These are phyloP conservation scores for Penicillium sp. DNA, from an alignment of 2,329 filamentous ascomycete genomes.

Conservation along the genomic window DNA sequence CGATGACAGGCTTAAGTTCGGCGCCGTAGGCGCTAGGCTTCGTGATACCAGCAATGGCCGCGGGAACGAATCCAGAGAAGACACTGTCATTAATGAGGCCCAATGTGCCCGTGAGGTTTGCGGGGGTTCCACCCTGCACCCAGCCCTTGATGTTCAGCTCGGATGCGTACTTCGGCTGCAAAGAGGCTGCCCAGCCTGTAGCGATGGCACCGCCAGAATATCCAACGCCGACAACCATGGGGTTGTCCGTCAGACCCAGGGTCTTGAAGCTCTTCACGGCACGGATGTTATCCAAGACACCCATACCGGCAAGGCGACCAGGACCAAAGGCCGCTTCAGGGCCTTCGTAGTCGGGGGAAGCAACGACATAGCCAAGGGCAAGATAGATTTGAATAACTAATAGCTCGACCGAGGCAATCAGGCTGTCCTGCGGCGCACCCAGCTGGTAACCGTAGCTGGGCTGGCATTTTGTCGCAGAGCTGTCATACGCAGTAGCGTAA, in stretches of 20 bases:
- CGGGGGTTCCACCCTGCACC: slow-evolving; percentile 28
- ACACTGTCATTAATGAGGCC: slow-evolving; percentile 20
- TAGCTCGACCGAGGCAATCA: slow-evolving; percentile 36
- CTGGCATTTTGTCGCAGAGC: slow-evolving; percentile 24
- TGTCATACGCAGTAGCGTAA: slow-evolving; percentile 41
- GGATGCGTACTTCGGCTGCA: slow-evolving; percentile 53
- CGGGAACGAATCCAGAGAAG: slow-evolving; percentile 27
- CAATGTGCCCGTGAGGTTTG: slow-evolving; percentile 28
- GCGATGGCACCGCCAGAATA: slow-evolving; percentile 56
- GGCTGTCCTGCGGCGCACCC: slow-evolving; percentile 31
- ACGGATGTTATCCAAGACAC: slow-evolving; percentile 45
- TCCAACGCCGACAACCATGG: slow-evolving; percentile 47
- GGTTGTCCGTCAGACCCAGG: slow-evolving; percentile 17
- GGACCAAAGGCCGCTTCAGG: slow-evolving; percentile 45
- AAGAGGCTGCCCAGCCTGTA: slow-evolving; percentile 51
- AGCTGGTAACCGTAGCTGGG: slow-evolving; percentile 32
- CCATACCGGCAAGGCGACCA: slow-evolving; percentile 45
- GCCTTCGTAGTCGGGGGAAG: slow-evolving; percentile 49
- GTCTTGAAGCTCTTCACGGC: slow-evolving; percentile 35
- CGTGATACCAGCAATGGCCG: slow-evolving; percentile 24
- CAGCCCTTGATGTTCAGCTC: slow-evolving; percentile 46
- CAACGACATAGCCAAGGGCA: slow-evolving; percentile 47
- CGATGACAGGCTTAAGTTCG: slow-evolving; percentile 20
- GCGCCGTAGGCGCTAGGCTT: slow-evolving; percentile 27
- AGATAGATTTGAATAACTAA: slow-evolving; percentile 38